Evolutionary conservation across 2,329 filamentous ascomycete species (phyloP).

Genomic region (Karstenula rhodostoma): DNA sequence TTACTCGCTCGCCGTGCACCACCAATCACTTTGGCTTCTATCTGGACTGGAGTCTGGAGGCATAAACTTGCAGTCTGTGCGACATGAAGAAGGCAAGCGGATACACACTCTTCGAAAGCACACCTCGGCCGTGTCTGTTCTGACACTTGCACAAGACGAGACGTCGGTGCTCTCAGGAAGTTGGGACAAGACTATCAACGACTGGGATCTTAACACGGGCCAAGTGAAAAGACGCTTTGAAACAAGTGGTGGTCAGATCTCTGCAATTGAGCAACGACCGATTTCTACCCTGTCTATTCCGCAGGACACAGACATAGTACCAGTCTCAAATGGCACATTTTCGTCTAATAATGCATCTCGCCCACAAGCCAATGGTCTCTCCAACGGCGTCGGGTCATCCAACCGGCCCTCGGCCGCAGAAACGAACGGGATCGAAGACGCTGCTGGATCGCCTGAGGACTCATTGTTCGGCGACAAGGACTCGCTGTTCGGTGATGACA

Average conservation of each 20-base stretch:
- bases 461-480: slow-evolving; percentile 86
- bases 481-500: slow-evolving; percentile 85
- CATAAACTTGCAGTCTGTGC: slow-evolving; percentile 91
- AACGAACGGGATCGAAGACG: slow-evolving; percentile 62
- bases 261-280: slow-evolving; percentile 84
- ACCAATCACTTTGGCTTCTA: slow-evolving; percentile 87
- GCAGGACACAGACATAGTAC: slow-evolving; percentile 68
- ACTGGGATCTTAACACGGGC: slow-evolving; percentile 95
- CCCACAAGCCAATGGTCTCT: slow-evolving; percentile 64
- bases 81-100: slow-evolving; percentile 92
- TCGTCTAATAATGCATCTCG: slow-evolving; percentile 74
- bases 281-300: slow-evolving; percentile 78
- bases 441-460: slow-evolving; percentile 71
- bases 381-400: slow-evolving; percentile 48
- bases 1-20: slow-evolving; percentile 91
- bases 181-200: slow-evolving; percentile 93
- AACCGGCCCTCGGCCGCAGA: slow-evolving; percentile 38
- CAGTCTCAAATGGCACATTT: slow-evolving; percentile 70
- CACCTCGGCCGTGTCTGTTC: slow-evolving; percentile 88
- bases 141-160: slow-evolving; percentile 85
- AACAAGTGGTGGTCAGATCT: slow-evolving; percentile 83
- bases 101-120: slow-evolving; percentile 84
- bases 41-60: slow-evolving; percentile 89
- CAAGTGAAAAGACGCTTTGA: slow-evolving; percentile 78
- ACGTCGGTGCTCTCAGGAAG: slow-evolving; percentile 87